Conservation (phyloP, 1,139 yeast species). For the Yamadazyma atmosphaerica region DNA sequence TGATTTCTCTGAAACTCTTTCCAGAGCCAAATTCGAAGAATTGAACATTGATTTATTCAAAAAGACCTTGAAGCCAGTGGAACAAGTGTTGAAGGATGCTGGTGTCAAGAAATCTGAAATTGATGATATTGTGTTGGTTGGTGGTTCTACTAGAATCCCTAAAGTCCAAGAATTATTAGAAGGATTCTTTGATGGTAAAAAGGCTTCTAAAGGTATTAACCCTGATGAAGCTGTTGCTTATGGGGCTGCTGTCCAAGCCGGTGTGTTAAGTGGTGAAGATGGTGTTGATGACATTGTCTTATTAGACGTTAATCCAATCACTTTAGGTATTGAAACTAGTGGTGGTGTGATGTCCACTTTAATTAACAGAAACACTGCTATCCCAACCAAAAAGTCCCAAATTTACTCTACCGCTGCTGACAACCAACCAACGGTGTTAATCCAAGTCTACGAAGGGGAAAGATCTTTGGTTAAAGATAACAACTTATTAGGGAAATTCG, state of each 20-base stretch:
- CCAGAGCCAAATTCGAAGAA: conserved; percentile 96
- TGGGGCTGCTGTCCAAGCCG: conserved; percentile 78
- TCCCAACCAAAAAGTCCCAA: conserved; percentile 50
- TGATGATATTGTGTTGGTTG: conserved; percentile 91
- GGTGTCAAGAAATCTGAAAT: conserved; percentile 79
- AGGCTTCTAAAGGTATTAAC: conserved; percentile 93
- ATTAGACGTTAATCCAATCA: conserved; percentile 50
- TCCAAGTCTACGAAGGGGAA: conserved; percentile 51
- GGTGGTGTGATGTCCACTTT: conserved; percentile 52
- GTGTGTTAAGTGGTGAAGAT: conserved; percentile 81
- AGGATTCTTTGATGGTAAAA: conserved; percentile 86
- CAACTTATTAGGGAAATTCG: conserved; percentile 47
- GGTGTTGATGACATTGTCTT: conserved; percentile 50
- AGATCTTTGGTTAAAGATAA: conserved; percentile 49
- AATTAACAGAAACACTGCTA: conserved; percentile 49
- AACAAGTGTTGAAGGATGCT: conserved; percentile 87
- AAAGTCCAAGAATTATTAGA: conserved; percentile 91
- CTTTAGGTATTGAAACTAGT: conserved; percentile 51
- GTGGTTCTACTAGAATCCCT: conserved; percentile 98
- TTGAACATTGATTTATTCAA: conserved; percentile 83
- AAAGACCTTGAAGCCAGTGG: conserved; percentile 90
- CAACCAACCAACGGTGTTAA: conserved; percentile 49
- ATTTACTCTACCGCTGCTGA: conserved; percentile 50
- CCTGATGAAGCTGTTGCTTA: conserved; percentile 74
- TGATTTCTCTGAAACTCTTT: conserved; percentile 88